Percentiles rank a stretch among this genome's conserved stretches.
These are phyloP conservation scores for Fusarium udum DNA, from an alignment of 2,329 filamentous ascomycete species.

Conservation along the genomic window DNA sequence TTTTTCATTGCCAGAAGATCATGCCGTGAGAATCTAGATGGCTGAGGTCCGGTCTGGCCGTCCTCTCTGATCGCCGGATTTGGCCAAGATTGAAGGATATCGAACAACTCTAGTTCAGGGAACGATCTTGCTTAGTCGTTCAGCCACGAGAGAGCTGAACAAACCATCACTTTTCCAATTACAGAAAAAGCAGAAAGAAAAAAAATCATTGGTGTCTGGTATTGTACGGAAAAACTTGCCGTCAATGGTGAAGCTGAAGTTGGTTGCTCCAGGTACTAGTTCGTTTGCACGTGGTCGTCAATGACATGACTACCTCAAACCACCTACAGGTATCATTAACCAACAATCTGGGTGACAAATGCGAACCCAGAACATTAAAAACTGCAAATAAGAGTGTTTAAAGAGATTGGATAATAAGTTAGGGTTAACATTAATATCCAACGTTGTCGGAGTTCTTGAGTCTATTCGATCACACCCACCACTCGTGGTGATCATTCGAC, in stretches of 20 bases:
- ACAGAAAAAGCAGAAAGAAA: not conserved
- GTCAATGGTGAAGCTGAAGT: conserved; percentile 1
- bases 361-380: not conserved
- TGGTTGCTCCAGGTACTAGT: not conserved
- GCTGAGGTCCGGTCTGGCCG: conserved; percentile 19
- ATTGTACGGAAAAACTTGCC: not conserved
- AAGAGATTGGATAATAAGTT: not conserved
- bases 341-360: not conserved
- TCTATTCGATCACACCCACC: not conserved
- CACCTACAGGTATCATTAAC: not conserved
- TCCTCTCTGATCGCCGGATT: conserved; percentile 25
- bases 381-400: too few relatives aligned
- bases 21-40: conserved; percentile 16
- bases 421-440: not conserved
- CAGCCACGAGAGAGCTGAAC: not conserved
- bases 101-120: conserved; percentile 4
- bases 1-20: not conserved
- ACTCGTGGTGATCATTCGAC: not conserved
- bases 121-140: not conserved
- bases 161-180: not conserved
- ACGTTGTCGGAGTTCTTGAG: not conserved
- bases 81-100: conserved; percentile 24
- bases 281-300: conserved; percentile 11
- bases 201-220: not conserved
- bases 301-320: not conserved